Evolutionary conservation across 1,284 basidiomycete species (phyloP).

Genomic region (Ceratobasidium sp.): DNA sequence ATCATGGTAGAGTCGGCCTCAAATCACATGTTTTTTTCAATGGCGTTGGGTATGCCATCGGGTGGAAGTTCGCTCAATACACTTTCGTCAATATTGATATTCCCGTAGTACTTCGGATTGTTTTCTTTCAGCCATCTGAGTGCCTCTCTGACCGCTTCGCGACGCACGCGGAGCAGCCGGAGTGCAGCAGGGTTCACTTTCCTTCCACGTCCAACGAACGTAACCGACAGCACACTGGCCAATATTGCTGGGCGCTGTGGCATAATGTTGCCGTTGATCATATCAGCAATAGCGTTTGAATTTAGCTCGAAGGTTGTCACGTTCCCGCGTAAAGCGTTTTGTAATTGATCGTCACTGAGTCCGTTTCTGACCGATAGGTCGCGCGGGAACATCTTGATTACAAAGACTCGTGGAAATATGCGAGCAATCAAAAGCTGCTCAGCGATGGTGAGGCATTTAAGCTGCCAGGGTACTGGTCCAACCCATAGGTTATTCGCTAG

Average conservation of each 20-base stretch:
- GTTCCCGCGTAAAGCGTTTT: conserved; percentile 57
- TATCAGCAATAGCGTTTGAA: conserved; percentile 52
- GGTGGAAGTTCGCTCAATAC: conserved; percentile 25
- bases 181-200: conserved; percentile 54
- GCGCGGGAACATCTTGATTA: conserved; percentile 58
- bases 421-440: conserved; percentile 56
- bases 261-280: conserved; percentile 58
- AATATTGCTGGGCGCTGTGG: conserved; percentile 56
- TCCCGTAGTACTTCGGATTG: conserved; percentile 36
- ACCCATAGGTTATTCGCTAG: conserved; percentile 61
- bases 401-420: conserved; percentile 54
- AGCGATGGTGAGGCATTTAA: conserved; percentile 54
- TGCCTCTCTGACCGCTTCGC: conserved; percentile 52
- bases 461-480: conserved; percentile 54
- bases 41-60: conserved; percentile 42
- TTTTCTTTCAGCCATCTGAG: conserved; percentile 41
- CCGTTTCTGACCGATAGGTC: conserved; percentile 48
- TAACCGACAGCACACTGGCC: conserved; percentile 57
- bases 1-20: neutral
- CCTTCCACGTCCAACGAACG: conserved; percentile 56
- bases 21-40: too few relatives aligned
- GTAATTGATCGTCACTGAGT: conserved; percentile 50
- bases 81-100: neutral
- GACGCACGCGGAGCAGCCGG: conserved; percentile 53
- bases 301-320: conserved; percentile 57